Conservation (phyloP, 192 early-diverging fungal species). For the Coemansia sp. region DNA sequence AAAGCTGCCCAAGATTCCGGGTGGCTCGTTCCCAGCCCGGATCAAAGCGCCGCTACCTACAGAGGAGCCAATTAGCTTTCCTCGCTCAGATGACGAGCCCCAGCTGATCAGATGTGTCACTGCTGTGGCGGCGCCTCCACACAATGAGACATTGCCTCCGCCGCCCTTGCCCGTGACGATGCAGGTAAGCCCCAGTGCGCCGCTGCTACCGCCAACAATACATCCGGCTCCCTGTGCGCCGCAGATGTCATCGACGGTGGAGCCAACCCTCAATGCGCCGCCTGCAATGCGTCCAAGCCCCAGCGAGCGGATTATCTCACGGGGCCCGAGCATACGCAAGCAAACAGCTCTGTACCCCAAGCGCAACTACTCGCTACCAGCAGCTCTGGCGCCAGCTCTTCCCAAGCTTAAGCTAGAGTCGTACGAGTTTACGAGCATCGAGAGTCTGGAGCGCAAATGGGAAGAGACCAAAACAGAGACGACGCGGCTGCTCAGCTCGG, state of each 20-base stretch:
- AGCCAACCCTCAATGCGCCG: background rate
- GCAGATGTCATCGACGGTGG: background rate
- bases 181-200: background rate
- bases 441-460: conserved; percentile 53
- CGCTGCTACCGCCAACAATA: background rate
- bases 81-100: conserved; percentile 23
- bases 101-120: background rate
- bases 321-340: background rate
- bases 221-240: background rate
- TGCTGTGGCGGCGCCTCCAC: background rate
- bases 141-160: background rate
- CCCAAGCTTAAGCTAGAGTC: conserved; percentile 33
- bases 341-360: conserved; percentile 15
- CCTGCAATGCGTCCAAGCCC: background rate
- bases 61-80: conserved; percentile 28
- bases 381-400: conserved; percentile 19
- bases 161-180: background rate
- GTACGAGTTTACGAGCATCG: conserved; percentile 53
- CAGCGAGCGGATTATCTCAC: background rate
- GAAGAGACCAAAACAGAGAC: conserved; percentile 47
- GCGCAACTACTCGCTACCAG: conserved; percentile 52
- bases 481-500: conserved; percentile 49
- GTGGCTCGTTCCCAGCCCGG: conserved; percentile 18
- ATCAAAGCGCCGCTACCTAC: conserved; percentile 5
- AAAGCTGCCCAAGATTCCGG: conserved; percentile 19